Evolutionary conservation across 2,329 filamentous ascomycete genomes (phyloP), one percentile per base, ranked within the genome.

Genomic region (Epichloe brachyelytri): DNA sequence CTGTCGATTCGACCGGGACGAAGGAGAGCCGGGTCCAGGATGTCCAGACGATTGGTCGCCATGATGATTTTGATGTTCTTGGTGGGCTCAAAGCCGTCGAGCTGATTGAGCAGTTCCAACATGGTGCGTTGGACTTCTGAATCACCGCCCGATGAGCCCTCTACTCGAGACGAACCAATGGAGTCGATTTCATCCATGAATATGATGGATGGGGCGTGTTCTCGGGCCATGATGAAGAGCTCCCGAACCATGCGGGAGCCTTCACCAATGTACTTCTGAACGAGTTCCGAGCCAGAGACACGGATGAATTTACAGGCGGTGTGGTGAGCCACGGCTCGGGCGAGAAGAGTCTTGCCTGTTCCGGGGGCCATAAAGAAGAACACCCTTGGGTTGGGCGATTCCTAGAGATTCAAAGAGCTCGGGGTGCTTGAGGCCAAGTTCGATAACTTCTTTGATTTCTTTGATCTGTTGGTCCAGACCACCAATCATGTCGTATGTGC

Each of bases 11-110:
- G 87, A 49, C 93, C 93, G n/a, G 93, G 93, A 61, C 93, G 85
- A 59, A 98, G 77, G 43, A 98, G 79, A 1, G 93, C 93, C 2
- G 93, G 93, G 67, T 98, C 93, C 45, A 98, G 80, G 57, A 98
- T 97, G 63, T 98, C 93, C 57, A 98, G 80, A 66, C 93, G 87
- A 71, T 98, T 98, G 46, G 93, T 98, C 50, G 93, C 93, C 91
- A 98, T 98, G 73, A 98, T 95, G 68, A 98, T 88, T 72, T 98
- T 98, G 82, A 98, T 98, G 72, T 97, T 97, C 77, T 98, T 98
- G 45, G 91, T 97, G 5, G 93, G 93, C 71, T 97, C 93, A 70
- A 98, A 98, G 48, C 93, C 93, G 66, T 98, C 93, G 54, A 98
- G 80, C 75, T 98, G 93, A 74, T 98, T 98, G 58, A 98, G 82